Conservation (phyloP, 129 eudicot species). For the Heracleum sosnowskyi region DNA sequence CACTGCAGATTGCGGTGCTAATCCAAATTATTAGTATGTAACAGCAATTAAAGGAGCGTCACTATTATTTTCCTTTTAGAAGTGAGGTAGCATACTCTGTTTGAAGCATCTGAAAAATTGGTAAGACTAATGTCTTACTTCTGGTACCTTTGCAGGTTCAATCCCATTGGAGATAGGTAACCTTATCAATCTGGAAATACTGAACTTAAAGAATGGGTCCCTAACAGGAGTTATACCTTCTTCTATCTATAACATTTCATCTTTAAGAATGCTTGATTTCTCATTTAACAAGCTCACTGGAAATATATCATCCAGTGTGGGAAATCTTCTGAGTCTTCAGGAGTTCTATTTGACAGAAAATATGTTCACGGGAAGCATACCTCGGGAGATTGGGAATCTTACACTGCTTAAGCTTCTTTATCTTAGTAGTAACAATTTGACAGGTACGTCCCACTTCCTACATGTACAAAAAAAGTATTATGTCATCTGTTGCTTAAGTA, state of each 20-base stretch:
- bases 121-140: neutral
- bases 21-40: too few species aligned
- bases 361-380: conserved; percentile 30
- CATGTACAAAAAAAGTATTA: neutral
- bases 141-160: conserved; percentile 20
- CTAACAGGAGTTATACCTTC: conserved; percentile 33
- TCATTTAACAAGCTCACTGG: conserved; percentile 28
- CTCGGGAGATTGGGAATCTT: conserved; percentile 31
- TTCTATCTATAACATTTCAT: conserved; percentile 40
- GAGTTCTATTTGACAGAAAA: conserved; percentile 15
- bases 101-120: neutral
- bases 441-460: conserved; percentile 25
- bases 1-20: neutral
- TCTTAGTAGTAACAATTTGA: conserved; percentile 28
- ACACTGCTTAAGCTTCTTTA: conserved; percentile 19
- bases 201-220: conserved; percentile 24
- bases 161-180: conserved; percentile 34
- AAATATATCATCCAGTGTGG: conserved; percentile 20
- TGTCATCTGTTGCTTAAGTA: neutral
- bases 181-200: conserved; percentile 24
- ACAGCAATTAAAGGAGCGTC: neutral
- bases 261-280: conserved; percentile 18
- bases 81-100: neutral
- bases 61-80: too few species aligned
- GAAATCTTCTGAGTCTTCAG: conserved; percentile 25